Evolutionary conservation across 2,329 filamentous ascomycete genomes (phyloP), one percentile per base, ranked within the genome.

Genomic region (Colletotrichum neosansevieriae): DNA sequence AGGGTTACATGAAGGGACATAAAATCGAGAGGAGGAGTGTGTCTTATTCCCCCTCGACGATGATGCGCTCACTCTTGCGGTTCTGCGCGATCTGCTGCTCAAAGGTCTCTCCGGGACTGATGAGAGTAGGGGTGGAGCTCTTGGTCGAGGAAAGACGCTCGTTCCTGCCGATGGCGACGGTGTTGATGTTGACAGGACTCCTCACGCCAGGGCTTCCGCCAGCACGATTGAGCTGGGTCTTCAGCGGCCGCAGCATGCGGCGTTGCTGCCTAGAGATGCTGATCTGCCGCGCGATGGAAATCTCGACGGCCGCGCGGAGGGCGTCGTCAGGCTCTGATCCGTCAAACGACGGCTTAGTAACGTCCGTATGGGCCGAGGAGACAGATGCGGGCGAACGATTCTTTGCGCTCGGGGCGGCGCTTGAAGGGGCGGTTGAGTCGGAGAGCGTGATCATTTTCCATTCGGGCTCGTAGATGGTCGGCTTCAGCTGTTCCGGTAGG

Each of bases 211-310:
- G 29, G 72, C 67, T 50, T 66, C 54, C 9, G 61, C 54, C 34
- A 67, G 60, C 50, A 29, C 67, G 58, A 54, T 65, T 29, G 58
- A 66, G 47, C 58, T 72, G 76, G 21, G 78, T 79, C 73, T 84
- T 81, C 44, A 89, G 77, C 12, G 88, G 87, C n/a, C 85, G 83
- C 17, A 91, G 79, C 70, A 91, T 79, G 73, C 86, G 84, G 17
- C 86, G 82, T 76, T 91, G 90, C 76, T 89, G 84, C 12, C 85
- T 80, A 12, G 88, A 90, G 29, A 92, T 81, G 71, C 87, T 90
- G 71, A 92, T 91, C 75, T 92, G 89, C 1, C 90, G 83, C 0
- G 89, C 89, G 72, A 92, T 91, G 2, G 89, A 91, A 51, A 90
- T 83, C 76, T 91, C 86, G 4, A 90, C 88, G 2, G 89, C 87